Evolutionary conservation across 345 rosid genomes (phyloP), one percentile per base, ranked within the genome.

Genomic region (Geranium rotundifolium): DNA sequence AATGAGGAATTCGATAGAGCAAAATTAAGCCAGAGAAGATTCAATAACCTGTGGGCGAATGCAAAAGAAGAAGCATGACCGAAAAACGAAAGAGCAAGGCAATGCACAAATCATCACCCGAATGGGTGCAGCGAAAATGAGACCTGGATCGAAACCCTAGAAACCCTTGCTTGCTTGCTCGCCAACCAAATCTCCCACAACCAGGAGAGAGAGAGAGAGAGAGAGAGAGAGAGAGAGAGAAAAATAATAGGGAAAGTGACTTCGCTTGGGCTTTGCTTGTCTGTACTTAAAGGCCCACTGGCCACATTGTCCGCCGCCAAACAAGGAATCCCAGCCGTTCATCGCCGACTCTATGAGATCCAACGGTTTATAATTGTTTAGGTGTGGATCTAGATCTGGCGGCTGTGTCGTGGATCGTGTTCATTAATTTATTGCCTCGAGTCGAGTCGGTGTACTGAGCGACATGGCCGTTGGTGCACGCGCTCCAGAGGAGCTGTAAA

Each of bases 271-370:
- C 60, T 5, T 60, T 29, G 76, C 58, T 63, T 34, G 41, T 60
- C 71, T 64, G 63, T 57, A 74, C 70, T 82, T 82, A 82, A 72
- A 82, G 73, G 74, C 76, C 75, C 58, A 58, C 23, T 6, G 29
- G 71, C 58, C 69, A 66, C 68, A 23, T 49, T 18, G 57, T 58
- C 64, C 69, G 73, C 77, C 78, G 69, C 69, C 50, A 61, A 54
- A 52, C 46, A 63, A 59, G 58, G 41, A 73, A 83, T 80, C 83
- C 50, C 13, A 60, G 59, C 78, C 87, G 78, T 80, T 62, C 34
- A 71, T 54, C 31, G 18, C 8, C 17, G 27, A 46, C 17, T 31
- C 54, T 5, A 49, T 18, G 0, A 7, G 29, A 64, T 65, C 73
- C n/a, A 12, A 64, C 59, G 65, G 61, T 16, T 1, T 7, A 0